Evolutionary conservation across 495 filamentous ascomycete species (phyloP).

Genomic region (Filosporella fistucella): DNA sequence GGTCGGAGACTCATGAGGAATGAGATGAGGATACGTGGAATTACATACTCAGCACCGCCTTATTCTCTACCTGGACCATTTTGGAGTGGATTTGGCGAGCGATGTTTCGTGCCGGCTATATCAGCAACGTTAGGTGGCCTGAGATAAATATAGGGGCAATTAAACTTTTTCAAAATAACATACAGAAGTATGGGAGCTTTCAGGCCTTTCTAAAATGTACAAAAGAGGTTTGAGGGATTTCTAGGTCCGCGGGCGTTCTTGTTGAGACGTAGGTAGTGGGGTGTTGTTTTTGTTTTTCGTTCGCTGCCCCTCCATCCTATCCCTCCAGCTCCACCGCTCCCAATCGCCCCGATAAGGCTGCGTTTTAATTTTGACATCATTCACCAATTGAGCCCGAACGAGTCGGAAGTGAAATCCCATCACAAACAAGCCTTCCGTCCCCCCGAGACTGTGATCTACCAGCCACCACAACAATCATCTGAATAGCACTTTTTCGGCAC

Average conservation of each 20-base stretch:
- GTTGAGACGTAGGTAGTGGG: slow-evolving; percentile 16
- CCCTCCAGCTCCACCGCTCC: too few species aligned
- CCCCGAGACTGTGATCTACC: too few species aligned
- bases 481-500: too few species aligned
- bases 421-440: background rate
- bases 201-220: slow-evolving; percentile 17
- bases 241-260: too few species aligned
- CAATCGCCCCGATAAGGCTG: slow-evolving; percentile 15
- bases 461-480: background rate
- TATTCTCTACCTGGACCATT: slow-evolving; percentile 83
- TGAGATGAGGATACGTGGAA: slow-evolving; percentile 13
- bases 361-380: slow-evolving; percentile 1
- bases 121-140: slow-evolving; percentile 11
- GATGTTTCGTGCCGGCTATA: slow-evolving; percentile 20
- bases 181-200: background rate
- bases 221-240: slow-evolving; percentile 4
- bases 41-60: slow-evolving; percentile 85
- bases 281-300: slow-evolving; percentile 19
- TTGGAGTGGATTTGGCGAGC: slow-evolving; percentile 25
- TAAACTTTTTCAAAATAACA: background rate
- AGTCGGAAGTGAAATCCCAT: background rate
- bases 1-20: too few species aligned
- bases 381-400: slow-evolving; percentile 18
- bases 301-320: slow-evolving; percentile 9
- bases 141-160: background rate